Evolutionary conservation across 1,284 basidiomycete genomes (phyloP).

Genomic region (Leccinum variabile): DNA sequence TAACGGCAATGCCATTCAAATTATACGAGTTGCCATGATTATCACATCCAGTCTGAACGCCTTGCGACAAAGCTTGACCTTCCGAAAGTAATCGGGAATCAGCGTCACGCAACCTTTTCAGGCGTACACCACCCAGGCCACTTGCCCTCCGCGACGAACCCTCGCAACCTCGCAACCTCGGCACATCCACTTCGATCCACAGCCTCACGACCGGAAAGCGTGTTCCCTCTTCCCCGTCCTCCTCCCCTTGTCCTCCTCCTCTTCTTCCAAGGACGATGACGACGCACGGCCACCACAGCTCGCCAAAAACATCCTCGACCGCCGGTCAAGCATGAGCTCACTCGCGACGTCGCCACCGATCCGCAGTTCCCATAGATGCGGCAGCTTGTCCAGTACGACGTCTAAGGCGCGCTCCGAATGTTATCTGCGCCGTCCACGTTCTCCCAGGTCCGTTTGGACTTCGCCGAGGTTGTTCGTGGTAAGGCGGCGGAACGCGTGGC

Average conservation of each 20-base stretch:
- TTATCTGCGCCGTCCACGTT: background rate
- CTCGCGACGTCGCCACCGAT: constrained; percentile 30
- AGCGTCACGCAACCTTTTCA: background rate
- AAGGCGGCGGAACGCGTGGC: too few species aligned
- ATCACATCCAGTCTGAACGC: too few species aligned
- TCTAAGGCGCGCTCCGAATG: constrained; percentile 25
- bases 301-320: constrained; percentile 21
- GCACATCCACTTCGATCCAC: constrained; percentile 24
- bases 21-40: too few species aligned
- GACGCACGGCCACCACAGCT: background rate
- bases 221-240: background rate
- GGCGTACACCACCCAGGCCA: constrained; percentile 27
- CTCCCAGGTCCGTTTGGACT: too few species aligned
- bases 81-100: too few species aligned
- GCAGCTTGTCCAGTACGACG: constrained; percentile 20
- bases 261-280: background rate
- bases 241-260: background rate
- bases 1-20: too few species aligned
- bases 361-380: constrained; percentile 16
- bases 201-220: constrained; percentile 17
- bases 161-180: constrained; percentile 16
- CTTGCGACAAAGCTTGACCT: too few species aligned
- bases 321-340: constrained; percentile 27
- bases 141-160: constrained; percentile 21
- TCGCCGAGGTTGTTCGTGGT: too few species aligned